Conservation (phyloP, 139 green algal species). For the Ulvella scutata region DNA sequence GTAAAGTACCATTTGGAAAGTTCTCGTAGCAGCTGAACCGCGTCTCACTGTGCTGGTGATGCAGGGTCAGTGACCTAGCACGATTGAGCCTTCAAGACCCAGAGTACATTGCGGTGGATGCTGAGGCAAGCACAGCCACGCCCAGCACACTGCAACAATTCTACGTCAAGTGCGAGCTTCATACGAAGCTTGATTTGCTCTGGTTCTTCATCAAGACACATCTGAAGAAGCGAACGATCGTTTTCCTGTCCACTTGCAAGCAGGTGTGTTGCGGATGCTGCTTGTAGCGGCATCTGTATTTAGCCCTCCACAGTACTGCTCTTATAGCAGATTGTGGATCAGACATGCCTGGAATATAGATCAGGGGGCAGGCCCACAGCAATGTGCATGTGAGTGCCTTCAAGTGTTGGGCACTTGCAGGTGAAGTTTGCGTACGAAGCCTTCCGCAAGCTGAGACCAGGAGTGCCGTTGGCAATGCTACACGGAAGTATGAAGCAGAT, state of each 20-base stretch:
- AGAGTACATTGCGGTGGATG: constrained; percentile 87
- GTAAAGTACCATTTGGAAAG: too few relatives aligned
- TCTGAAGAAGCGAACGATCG: constrained; percentile 61
- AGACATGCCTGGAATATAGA: too few relatives aligned
- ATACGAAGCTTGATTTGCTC: constrained; percentile 81
- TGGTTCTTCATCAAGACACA: constrained; percentile 94
- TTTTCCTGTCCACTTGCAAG: constrained; percentile 96
- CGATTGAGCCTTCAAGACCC: constrained; percentile 57
- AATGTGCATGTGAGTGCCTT: too few relatives aligned
- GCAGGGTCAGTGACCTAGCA: constrained; percentile 41
- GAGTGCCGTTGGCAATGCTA: constrained; percentile 68
- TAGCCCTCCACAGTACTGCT: neutral
- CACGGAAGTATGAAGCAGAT: constrained; percentile 94
- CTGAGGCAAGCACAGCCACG: constrained; percentile 64
- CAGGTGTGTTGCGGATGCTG: constrained; percentile 37
- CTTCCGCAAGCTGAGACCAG: constrained; percentile 78
- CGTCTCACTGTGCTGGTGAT: neutral
- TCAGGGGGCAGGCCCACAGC: too few relatives aligned
- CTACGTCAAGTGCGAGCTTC: constrained; percentile 20
- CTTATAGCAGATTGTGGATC: too few relatives aligned
- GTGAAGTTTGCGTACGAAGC: constrained; percentile 85
- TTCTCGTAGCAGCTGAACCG: too few relatives aligned
- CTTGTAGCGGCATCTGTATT: neutral
- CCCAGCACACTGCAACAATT: constrained; percentile 78
- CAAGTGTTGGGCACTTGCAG: constrained; percentile 22